Evolutionary conservation across 192 early-diverging fungal genomes (phyloP).

Genomic region (Phycomyces blakesleeanus): DNA sequence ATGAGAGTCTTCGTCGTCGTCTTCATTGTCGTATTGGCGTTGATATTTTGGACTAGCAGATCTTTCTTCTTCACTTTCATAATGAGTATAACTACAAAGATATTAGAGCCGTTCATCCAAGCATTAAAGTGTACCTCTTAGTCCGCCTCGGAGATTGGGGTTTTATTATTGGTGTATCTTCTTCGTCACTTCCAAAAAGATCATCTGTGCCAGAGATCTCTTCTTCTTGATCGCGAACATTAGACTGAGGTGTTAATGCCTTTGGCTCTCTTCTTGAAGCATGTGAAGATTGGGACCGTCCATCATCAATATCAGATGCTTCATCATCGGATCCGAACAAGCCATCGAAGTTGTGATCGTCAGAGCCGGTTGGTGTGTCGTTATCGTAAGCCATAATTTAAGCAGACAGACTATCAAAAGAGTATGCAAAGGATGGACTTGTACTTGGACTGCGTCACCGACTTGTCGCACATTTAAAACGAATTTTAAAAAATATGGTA

Average conservation of each 20-base stretch:
- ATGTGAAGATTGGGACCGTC: constrained; percentile 17
- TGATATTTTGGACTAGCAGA: neutral
- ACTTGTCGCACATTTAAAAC: too few relatives aligned
- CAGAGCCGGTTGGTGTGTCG: constrained; percentile 3
- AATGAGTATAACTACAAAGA: neutral
- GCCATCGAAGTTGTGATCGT: constrained; percentile 14
- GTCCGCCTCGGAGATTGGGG: neutral
- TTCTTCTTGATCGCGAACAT: neutral
- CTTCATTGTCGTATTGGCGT: constrained; percentile 7
- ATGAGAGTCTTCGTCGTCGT: constrained; percentile 21
- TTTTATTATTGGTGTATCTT: neutral
- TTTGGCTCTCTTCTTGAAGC: neutral
- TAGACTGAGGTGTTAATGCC: neutral
- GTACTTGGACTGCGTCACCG: too few relatives aligned
- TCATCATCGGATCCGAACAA: constrained; percentile 37
- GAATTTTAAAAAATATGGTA: too few relatives aligned
- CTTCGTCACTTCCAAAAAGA: constrained; percentile 40
- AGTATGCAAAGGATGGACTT: too few relatives aligned
- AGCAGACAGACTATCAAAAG: neutral
- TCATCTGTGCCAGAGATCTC: constrained; percentile 16
- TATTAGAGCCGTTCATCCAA: neutral
- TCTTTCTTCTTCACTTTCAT: constrained; percentile 7
- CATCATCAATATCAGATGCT: constrained; percentile 33
- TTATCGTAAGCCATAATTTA: constrained; percentile 2
- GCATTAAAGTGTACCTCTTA: neutral